phyloP scores from a whole-genome alignment of 1,284 basidiomycete genomes.

The Ganoderma meredithae region DNA sequence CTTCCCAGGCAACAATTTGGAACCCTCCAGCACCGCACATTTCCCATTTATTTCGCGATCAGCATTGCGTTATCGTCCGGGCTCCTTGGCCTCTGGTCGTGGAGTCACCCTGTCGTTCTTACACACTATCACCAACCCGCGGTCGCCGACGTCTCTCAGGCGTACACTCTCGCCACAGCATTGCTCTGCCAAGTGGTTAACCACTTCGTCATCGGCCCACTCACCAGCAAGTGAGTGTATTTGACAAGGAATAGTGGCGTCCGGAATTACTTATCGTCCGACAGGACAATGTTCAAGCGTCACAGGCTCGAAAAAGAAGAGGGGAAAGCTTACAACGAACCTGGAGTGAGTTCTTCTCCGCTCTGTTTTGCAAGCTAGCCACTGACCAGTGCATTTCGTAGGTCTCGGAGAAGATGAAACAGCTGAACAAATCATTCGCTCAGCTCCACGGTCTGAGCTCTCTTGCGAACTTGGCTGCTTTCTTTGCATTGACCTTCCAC shows the following conservation, averaged over 20 bases:
- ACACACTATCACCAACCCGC: constrained; percentile 55
- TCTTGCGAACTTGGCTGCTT: constrained; percentile 66
- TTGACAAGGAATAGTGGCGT: background rate
- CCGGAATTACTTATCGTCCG: background rate
- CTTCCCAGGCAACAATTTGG: constrained; percentile 79
- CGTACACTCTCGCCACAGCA: constrained; percentile 64
- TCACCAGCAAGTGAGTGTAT: constrained; percentile 68
- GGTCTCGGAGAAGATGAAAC: constrained; percentile 76
- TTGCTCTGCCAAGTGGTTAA: constrained; percentile 63
- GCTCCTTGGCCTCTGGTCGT: constrained; percentile 69
- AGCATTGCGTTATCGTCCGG: constrained; percentile 62
- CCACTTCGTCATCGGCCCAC: constrained; percentile 65
- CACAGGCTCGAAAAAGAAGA: constrained; percentile 79
- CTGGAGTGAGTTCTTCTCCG: constrained; percentile 56
- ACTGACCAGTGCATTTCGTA: constrained; percentile 38
- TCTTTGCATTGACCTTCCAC: constrained; percentile 72
- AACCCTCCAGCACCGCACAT: constrained; percentile 75
- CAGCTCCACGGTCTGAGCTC: constrained; percentile 74
- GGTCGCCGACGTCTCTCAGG: constrained; percentile 73
- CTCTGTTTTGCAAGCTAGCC: background rate
- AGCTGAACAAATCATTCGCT: constrained; percentile 69
- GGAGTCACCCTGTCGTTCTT: constrained; percentile 68
- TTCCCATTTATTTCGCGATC: constrained; percentile 78
- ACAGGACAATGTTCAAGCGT: constrained; percentile 75
- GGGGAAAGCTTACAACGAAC: constrained; percentile 70